Evolutionary conservation across 1,139 yeast genomes (phyloP).

Genomic region (Geotrichum europaeum): DNA sequence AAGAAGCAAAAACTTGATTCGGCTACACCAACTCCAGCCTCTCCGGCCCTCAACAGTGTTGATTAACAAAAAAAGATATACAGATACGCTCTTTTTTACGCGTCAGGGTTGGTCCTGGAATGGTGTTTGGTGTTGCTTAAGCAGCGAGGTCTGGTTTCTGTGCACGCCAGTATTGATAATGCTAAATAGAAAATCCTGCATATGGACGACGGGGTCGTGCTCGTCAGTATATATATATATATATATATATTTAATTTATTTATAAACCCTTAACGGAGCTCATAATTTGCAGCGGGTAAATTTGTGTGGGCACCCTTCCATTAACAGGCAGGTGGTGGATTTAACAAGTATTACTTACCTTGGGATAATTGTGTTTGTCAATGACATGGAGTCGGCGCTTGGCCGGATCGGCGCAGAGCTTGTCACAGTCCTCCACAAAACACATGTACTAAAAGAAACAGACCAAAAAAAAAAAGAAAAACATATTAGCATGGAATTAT

Average conservation of each 20-base stretch:
- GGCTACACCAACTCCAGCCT: constrained; percentile 9
- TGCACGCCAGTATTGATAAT: constrained; percentile 15
- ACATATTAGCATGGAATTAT: background rate
- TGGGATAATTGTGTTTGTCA: constrained; percentile 48
- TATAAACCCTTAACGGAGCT: background rate
- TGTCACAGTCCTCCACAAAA: constrained; percentile 38
- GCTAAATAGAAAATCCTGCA: constrained; percentile 15
- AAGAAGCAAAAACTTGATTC: constrained; percentile 27
- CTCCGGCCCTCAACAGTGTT: background rate
- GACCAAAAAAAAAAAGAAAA: background rate
- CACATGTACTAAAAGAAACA: constrained; percentile 36
- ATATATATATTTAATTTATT: no score
- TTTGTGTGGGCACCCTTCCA: background rate
- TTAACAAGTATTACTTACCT: constrained; percentile 14
- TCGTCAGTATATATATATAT: background rate
- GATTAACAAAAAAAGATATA: constrained; percentile 3
- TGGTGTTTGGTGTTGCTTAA: constrained; percentile 9
- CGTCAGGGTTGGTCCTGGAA: background rate
- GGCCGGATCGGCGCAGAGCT: constrained; percentile 35
- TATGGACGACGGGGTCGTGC: background rate
- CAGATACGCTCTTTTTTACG: background rate
- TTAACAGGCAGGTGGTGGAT: background rate
- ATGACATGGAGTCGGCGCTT: constrained; percentile 47
- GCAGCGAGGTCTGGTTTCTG: constrained; percentile 11
- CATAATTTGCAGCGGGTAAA: background rate